phyloP scores from a whole-genome alignment of 2,329 filamentous ascomycete species.

The Pseudogymnoascus sp. region DNA sequence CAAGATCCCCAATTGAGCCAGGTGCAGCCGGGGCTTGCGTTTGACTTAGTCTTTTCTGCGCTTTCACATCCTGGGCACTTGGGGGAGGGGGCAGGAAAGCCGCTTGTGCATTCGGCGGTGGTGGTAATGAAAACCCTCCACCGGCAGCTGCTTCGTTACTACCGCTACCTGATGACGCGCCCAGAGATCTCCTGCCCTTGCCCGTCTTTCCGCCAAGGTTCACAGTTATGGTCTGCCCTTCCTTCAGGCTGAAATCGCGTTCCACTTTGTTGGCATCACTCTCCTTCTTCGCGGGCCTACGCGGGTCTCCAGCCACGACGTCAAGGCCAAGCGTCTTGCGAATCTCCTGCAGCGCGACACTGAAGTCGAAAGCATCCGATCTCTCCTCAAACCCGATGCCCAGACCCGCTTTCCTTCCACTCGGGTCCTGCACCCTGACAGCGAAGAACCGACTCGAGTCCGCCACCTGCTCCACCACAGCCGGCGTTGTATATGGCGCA shows the following conservation, averaged over 20 bases:
- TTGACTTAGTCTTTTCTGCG: slow-evolving; percentile 48
- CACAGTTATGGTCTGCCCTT: slow-evolving; percentile 82
- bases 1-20: slow-evolving; percentile 51
- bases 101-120: slow-evolving; percentile 47
- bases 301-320: slow-evolving; percentile 28
- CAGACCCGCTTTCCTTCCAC: slow-evolving; percentile 68
- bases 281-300: slow-evolving; percentile 25
- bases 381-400: slow-evolving; percentile 85
- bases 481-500: slow-evolving; percentile 62
- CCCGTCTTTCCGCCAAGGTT: slow-evolving; percentile 56
- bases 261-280: slow-evolving; percentile 42
- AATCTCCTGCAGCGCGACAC: slow-evolving; percentile 71
- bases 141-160: slow-evolving; percentile 32
- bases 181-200: slow-evolving; percentile 23
- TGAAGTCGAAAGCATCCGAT: slow-evolving; percentile 79
- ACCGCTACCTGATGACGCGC: slow-evolving; percentile 19
- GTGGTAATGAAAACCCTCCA: slow-evolving; percentile 65
- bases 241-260: slow-evolving; percentile 78
- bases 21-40: slow-evolving; percentile 40
- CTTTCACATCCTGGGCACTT: slow-evolving; percentile 52
- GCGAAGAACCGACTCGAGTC: slow-evolving; percentile 84
- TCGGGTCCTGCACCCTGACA: slow-evolving; percentile 67
- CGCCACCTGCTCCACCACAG: slow-evolving; percentile 66
- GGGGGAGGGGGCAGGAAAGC: slow-evolving; percentile 57
- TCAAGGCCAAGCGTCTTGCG: slow-evolving; percentile 62